Evolutionary conservation across 1,284 basidiomycete species (phyloP).

Genomic region (Ustilago esculenta): DNA sequence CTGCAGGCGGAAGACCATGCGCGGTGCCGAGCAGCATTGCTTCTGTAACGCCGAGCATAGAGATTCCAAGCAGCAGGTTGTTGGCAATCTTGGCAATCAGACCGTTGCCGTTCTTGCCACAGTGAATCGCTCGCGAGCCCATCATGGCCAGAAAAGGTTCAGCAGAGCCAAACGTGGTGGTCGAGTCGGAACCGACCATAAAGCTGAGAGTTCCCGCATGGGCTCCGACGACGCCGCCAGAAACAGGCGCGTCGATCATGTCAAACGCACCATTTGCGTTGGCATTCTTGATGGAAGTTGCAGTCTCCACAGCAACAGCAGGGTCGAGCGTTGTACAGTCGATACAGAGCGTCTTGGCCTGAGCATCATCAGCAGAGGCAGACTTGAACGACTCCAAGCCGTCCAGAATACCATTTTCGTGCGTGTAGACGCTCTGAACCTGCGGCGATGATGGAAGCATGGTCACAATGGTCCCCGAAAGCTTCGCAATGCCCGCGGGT

Average conservation of each 20-base stretch:
- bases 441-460: slow-evolving; percentile 89
- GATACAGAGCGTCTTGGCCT: slow-evolving; percentile 74
- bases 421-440: slow-evolving; percentile 77
- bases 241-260: slow-evolving; percentile 91
- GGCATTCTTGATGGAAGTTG: slow-evolving; percentile 72
- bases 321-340: slow-evolving; percentile 90
- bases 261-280: slow-evolving; percentile 56
- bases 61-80: slow-evolving; percentile 60
- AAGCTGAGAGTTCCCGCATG: slow-evolving; percentile 81
- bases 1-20: slow-evolving; percentile 50
- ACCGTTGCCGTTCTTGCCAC: slow-evolving; percentile 79
- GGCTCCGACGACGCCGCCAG: slow-evolving; percentile 87
- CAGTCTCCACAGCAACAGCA: slow-evolving; percentile 75
- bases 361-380: slow-evolving; percentile 8
- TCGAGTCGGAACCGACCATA: slow-evolving; percentile 80
- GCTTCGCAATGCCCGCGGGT: slow-evolving; percentile 68
- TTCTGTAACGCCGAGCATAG: slow-evolving; percentile 59
- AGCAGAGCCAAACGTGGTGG: slow-evolving; percentile 73
- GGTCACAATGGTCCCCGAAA: slow-evolving; percentile 77
- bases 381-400: slow-evolving; percentile 31
- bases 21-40: slow-evolving; percentile 61
- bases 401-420: slow-evolving; percentile 69
- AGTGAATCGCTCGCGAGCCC: slow-evolving; percentile 83
- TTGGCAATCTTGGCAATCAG: slow-evolving; percentile 63
- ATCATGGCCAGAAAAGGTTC: slow-evolving; percentile 73